Evolutionary conservation across 2,329 filamentous ascomycete species (phyloP).

Genomic region (Orbilia brochopaga): DNA sequence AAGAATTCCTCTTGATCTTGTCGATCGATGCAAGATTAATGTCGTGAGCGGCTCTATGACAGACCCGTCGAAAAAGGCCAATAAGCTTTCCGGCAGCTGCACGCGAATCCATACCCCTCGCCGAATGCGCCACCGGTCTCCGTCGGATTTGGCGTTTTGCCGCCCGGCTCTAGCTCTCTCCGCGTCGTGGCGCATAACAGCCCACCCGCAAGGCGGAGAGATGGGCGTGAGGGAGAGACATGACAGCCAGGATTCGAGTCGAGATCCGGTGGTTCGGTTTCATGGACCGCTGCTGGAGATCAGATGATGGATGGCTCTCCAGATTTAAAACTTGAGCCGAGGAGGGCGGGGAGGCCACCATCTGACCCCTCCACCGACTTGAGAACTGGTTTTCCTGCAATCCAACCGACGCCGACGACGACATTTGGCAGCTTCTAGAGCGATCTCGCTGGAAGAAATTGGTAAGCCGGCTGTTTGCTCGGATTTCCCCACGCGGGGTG

Average conservation of each 20-base stretch:
- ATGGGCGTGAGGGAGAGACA: constrained; percentile 1
- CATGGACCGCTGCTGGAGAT: constrained; percentile 8
- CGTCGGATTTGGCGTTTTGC: constrained; percentile 45
- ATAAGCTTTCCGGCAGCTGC: constrained; percentile 41
- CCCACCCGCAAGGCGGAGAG: too few relatives aligned
- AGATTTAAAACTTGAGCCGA: constrained; percentile 16
- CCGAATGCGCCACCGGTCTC: constrained; percentile 36
- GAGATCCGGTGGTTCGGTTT: constrained; percentile 1
- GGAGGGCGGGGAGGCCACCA: not conserved
- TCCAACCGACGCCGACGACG: constrained; percentile 3
- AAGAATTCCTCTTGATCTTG: too few relatives aligned
- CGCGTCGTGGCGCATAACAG: not conserved
- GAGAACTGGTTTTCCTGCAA: not conserved
- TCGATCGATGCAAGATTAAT: too few relatives aligned
- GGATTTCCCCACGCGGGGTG: constrained; percentile 10
- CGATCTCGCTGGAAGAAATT: constrained; percentile 9
- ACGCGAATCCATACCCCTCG: constrained; percentile 18
- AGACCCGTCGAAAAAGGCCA: constrained; percentile 2
- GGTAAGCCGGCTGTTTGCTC: constrained; percentile 32
- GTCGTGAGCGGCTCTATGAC: constrained; percentile 7
- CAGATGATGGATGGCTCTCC: constrained; percentile 32
- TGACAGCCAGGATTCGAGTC: not conserved
- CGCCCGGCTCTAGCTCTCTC: constrained; percentile 6
- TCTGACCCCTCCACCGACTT: not conserved
- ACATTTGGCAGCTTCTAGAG: too few relatives aligned